These are phyloP conservation scores for Westerdykella ornata DNA, from an alignment of 2,329 filamentous ascomycete species.

Conservation along the genomic window DNA sequence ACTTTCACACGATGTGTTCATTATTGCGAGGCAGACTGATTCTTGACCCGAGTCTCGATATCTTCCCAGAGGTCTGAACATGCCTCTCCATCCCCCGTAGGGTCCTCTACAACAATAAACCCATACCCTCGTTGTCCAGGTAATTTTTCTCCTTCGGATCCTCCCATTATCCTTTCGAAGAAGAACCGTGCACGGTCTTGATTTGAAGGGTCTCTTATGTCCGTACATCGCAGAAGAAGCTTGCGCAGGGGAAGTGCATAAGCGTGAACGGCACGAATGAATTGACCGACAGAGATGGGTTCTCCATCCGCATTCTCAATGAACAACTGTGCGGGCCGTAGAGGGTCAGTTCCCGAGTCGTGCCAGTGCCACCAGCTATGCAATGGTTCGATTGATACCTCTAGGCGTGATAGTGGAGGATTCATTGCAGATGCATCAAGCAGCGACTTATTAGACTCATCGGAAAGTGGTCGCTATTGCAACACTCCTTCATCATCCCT, in stretches of 20 bases:
- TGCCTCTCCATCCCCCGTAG: too few species aligned
- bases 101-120: too few species aligned
- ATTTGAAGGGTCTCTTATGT: too few species aligned
- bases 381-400: conserved; percentile 4
- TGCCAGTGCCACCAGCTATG: conserved; percentile 6
- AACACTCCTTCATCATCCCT: neutral
- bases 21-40: too few species aligned
- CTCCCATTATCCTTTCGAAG: too few species aligned
- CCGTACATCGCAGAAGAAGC: conserved; percentile 2
- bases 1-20: too few species aligned
- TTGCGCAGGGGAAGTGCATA: conserved; percentile 5
- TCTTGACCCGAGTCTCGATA: too few species aligned
- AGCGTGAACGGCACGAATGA: conserved; percentile 5
- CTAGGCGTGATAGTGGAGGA: conserved; percentile 4
- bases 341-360: neutral
- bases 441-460: neutral
- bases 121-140: too few species aligned
- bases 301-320: conserved; percentile 6
- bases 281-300: conserved; percentile 7
- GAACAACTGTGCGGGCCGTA: conserved; percentile 1
- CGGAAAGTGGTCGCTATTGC: conserved; percentile 1
- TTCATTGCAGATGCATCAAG: conserved; percentile 1
- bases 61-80: too few species aligned
- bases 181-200: too few species aligned
- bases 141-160: too few species aligned